These are phyloP conservation scores for Sarcodon sp. DNA, from an alignment of 768 basidiomycete genomes.

Conservation along the genomic window DNA sequence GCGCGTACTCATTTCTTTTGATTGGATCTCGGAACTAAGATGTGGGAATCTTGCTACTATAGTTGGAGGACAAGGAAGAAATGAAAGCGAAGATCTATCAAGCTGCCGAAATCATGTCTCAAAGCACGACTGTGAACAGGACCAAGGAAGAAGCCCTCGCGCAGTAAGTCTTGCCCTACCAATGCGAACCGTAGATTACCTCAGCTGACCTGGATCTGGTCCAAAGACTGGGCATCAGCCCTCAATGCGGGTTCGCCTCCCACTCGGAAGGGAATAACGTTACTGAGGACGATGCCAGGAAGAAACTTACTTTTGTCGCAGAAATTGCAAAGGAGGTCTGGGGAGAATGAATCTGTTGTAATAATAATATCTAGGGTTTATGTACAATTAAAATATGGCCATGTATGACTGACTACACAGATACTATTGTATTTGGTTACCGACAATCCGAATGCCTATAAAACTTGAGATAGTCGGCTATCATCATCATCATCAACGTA, in stretches of 20 bases:
- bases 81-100: constrained; percentile 26
- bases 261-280: constrained; percentile 32
- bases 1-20: constrained; percentile 10
- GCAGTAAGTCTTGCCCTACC: constrained; percentile 15
- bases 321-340: constrained; percentile 25
- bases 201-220: background rate
- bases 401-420: too few species aligned
- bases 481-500: too few species aligned
- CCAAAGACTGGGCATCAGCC: constrained; percentile 27
- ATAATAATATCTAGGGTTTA: too few species aligned
- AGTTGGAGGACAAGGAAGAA: constrained; percentile 28
- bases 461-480: too few species aligned
- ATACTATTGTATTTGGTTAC: too few species aligned
- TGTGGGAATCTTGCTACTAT: background rate
- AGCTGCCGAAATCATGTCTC: constrained; percentile 28
- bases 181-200: background rate
- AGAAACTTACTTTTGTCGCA: constrained; percentile 21
- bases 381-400: too few species aligned
- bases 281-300: constrained; percentile 19
- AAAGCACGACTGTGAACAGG: constrained; percentile 17
- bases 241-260: constrained; percentile 39
- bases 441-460: too few species aligned
- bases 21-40: background rate
- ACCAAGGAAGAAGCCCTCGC: constrained; percentile 26
- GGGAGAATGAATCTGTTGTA: constrained; percentile 10